Base-by-base conservation (phyloP, 2,329 filamentous ascomycete species). In the Nannizziopsis arthrosporioides region DNA sequence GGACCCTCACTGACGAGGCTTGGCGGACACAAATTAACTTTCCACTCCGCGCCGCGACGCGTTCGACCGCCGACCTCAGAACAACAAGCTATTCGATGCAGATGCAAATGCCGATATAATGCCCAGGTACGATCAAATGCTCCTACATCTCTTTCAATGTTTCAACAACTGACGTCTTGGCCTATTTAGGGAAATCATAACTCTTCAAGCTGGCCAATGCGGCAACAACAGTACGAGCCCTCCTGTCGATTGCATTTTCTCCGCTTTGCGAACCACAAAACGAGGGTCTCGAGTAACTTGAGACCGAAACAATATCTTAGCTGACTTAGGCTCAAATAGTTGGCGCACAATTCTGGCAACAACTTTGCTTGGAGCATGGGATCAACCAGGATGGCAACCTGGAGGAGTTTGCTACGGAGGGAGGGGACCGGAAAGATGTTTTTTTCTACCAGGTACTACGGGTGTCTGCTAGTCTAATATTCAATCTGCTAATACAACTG, bases 341-440 rank as follows among this genome's bases (percentile, higher is more conserved):
- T 66, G 92, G 92, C 51, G 90, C 86, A 62, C 87, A 96, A 65
- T 98, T 98, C 71, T 98, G 92, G 92, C 90, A 96, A 68, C 92
- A 96, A 70, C 79, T 96, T 52, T 98, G 92, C 68, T 84, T 90
- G 65, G 92, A 98, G 70, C 92, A 98, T 65, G 92, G 93, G 53
- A 98, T 98, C 71, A 94, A 84, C 61, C 87, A 92, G 64, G 88
- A 96, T 69, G 92, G 92, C 50, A 96, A 96, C 65, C 77, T 98
- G 50, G 89, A 95, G 65, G 89, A 95, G 67, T 95, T 95, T 72
- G 92, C 92, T 62, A 95, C 88, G 43, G 92, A 96, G 68, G 92
- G 92, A 62, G 89, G 90, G 56, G 92, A 98, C 70, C 83, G 92
- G 59, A 98, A 98, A 67, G 92, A 98, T 69, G 92, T 98, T 53